Base-by-base conservation (phyloP, 257 asterid genomes). In the Solanum etuberosum region DNA sequence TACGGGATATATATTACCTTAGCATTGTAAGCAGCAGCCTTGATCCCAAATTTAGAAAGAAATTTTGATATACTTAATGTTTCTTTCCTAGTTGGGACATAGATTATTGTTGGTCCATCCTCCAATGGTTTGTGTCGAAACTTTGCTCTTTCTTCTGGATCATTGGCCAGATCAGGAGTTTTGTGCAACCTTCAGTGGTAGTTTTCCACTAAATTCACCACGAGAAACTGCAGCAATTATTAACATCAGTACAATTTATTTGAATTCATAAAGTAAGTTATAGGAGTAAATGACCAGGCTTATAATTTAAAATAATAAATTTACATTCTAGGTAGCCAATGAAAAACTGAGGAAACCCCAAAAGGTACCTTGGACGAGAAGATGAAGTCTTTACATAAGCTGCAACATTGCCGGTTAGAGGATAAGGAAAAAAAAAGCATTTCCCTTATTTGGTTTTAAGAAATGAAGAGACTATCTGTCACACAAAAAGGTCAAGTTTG, bases 1-100 rank as follows among this genome's bases (percentile, higher is more conserved):
- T 59, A 68, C 21, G 34, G 87, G 61, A 87, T 67, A 32, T 7
- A 76, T 68, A 73, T 84, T 86, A 93, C 98, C 98, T 92, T 92
- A 67, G 96, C 95, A 91, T 94, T 93, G 91, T 95, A 95, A 87
- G 97, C 96, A 83, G 96, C 96, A 88, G 96, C 93, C 88, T 89
- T 94, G 51, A 93, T 93, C 65, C 97, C 98, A 88, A 40, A 90
- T 68, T 86, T 87, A 86, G 87, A 87, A 43, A 95, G 94, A 92
- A 93, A 94, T 88, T 93, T 91, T 23, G 98, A 86, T 88, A 95
- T 73, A 84, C 90, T 85, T 90, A 93, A 51, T 73, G 97, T 95
- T 92, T 95, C 93, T 89, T 94, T 94, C 91, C 98, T 92, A 40
- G 94, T 95, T 65, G 95, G 98, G 40, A 91, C 95, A 89, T 95